Evolutionary conservation across 257 asterid species (phyloP), one percentile per base, ranked within the genome.

Genomic region (Nemophila menziesii): DNA sequence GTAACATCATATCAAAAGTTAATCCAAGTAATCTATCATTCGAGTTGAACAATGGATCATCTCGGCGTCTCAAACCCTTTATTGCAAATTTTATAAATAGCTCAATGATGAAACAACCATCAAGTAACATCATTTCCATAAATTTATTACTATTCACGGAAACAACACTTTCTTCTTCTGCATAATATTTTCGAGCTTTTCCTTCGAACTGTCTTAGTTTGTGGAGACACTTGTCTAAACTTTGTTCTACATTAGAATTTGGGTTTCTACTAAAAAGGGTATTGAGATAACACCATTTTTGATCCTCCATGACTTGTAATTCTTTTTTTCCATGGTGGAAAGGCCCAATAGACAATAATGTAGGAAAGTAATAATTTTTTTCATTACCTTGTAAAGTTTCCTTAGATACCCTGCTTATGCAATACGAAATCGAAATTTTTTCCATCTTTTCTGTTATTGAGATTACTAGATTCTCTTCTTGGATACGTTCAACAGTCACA

Each of bases 21-120:
- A 77, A 22, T 3, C 13, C 44, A 15, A 14, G 33, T 17, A 69
- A 44, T 19, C 2, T 41, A 0, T 56, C 57, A 2, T 15, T 15
- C 0, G 68, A 20, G 48, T 16, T 40, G 45, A 69, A 73, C 29
- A 44, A 58, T 0, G 62, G 60, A n/a, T 73, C 79, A 20, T 77
- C 86, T 42, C 74, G 53, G 9, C 86, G 73, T 11, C 79, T 57
- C 48, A 69, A 22, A 4, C 44, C 65, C 60, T 39, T 42, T 44
- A 66, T 3, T 0, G 55, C 37, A 20, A 40, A 53, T 49, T 58
- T 71, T 1, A 72, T 65, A 46, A 77, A 62, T n/a, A 77, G 65
- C 62, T 77, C 82, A 60, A 77, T 64, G 26, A 77, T 34, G 65
- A 73, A 77, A 22, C 82, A 59, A 5, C 72, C 67, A 22, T 77